These are phyloP conservation scores for Alnus glutinosa DNA, from an alignment of 306 rosid species.

Conservation along the genomic window DNA sequence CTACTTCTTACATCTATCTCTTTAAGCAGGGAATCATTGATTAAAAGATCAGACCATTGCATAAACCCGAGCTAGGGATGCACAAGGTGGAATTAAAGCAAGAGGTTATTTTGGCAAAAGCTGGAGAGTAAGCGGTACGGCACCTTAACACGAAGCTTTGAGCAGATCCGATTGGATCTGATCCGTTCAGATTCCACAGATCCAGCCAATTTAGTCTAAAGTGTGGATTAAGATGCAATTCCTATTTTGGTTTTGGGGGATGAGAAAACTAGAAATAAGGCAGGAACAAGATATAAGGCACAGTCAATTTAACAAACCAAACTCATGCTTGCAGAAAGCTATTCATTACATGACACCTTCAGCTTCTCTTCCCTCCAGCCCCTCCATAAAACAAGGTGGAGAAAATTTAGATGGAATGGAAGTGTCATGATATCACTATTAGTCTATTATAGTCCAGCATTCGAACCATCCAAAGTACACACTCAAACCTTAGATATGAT, in stretches of 20 bases:
- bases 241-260: not conserved
- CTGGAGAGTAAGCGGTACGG: not conserved
- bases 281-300: not conserved
- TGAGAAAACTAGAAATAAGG: not conserved
- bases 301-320: not conserved
- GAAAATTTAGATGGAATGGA: not conserved
- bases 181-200: conserved; percentile 15
- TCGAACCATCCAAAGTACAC: not conserved
- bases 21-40: not conserved
- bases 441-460: not conserved
- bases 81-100: not conserved
- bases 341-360: not conserved
- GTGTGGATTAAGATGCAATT: not conserved
- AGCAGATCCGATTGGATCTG: conserved; percentile 15
- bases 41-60: conserved; percentile 1
- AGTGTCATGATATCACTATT: not conserved
- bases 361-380: not conserved
- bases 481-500: not conserved
- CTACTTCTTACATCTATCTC: not conserved
- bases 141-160: not conserved
- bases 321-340: not conserved
- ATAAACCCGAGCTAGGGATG: not conserved
- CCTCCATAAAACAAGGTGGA: not conserved
- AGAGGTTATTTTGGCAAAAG: not conserved
- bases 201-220: conserved; percentile 4